phyloP scores from a whole-genome alignment of 1,284 basidiomycete species.

The Omphalotus olearius region DNA sequence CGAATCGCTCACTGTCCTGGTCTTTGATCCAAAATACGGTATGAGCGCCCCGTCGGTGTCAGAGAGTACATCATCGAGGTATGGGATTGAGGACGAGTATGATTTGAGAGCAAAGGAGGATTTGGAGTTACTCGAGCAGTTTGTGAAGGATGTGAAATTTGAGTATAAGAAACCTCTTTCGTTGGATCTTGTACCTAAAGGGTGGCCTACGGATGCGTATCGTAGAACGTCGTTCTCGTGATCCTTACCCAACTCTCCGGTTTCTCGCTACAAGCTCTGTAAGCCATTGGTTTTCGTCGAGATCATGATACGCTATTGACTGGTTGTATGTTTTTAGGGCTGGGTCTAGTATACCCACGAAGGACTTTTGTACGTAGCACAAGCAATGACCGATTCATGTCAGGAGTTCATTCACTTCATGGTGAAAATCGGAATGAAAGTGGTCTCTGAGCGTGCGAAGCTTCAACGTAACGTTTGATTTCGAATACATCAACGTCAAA shows the following conservation, averaged over 20 bases:
- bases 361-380: too few relatives aligned
- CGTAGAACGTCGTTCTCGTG: constrained; percentile 5
- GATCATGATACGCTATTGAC: too few relatives aligned
- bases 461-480: too few relatives aligned
- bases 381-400: too few relatives aligned
- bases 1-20: constrained; percentile 1
- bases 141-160: constrained; percentile 8
- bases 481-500: too few relatives aligned
- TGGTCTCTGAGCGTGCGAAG: too few relatives aligned
- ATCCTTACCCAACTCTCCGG: background rate
- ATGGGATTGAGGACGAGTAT: constrained; percentile 6
- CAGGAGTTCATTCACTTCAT: too few relatives aligned
- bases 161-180: constrained; percentile 10
- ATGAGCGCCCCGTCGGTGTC: background rate
- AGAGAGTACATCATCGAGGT: background rate
- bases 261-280: too few relatives aligned
- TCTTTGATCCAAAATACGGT: constrained; percentile 7
- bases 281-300: too few relatives aligned
- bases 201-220: constrained; percentile 11
- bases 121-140: constrained; percentile 5
- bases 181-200: constrained; percentile 6
- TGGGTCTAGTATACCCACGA: too few relatives aligned
- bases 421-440: too few relatives aligned
- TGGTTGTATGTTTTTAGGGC: too few relatives aligned
- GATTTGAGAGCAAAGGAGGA: constrained; percentile 6